Base-by-base conservation (phyloP, 768 basidiomycete species). In the Pulveroboletus sp. region DNA sequence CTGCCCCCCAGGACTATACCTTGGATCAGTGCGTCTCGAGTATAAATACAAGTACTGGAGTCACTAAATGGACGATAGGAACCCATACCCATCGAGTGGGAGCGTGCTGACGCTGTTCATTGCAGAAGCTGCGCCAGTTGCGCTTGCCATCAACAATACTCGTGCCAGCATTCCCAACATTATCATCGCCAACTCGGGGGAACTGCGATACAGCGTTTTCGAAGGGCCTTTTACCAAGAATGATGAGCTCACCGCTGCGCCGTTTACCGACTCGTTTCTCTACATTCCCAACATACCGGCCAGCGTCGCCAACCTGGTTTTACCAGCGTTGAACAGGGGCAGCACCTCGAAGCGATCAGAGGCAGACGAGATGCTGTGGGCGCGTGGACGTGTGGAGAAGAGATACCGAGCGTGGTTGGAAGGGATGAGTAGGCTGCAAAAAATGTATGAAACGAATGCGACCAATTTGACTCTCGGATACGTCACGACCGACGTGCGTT, bases 1-100 rank as follows among this genome's bases (percentile, higher is more conserved):
- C 71, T 25, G 83, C 90, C 0, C 91, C 92, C 1, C 81, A 82
- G 21, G 84, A 87, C 63, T 92, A 82, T 63, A 87, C 81, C 48
- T 66, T 90, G 40, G 72, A 66, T 45, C 78, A 80, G 79, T 87
- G 46, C 31, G 76, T 67, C 27, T 9, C 19, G 2, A 5, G 19
- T 29, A 17, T 3, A 14, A 6, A 19, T 25, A 9, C 14, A 17
- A 13, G 13, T 40, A 8, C 49, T 39, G n/a, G 2, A 25, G 7
- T 36, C 6, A 33, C 17, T 4, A 17, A 16, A 27, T 43, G 6
- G 17, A 32, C 14, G 16, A 33, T 17, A 87, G 84, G 50, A 71
- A 74, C 5, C 82, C 84, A 3, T 86, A 75, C 61, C 80, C 86
- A 0, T 82, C 82, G 1, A 75, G 78, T 33, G 66, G 71, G 46